phyloP scores from a whole-genome alignment of 768 basidiomycete genomes.

The Cyclocybe aegerita region DNA sequence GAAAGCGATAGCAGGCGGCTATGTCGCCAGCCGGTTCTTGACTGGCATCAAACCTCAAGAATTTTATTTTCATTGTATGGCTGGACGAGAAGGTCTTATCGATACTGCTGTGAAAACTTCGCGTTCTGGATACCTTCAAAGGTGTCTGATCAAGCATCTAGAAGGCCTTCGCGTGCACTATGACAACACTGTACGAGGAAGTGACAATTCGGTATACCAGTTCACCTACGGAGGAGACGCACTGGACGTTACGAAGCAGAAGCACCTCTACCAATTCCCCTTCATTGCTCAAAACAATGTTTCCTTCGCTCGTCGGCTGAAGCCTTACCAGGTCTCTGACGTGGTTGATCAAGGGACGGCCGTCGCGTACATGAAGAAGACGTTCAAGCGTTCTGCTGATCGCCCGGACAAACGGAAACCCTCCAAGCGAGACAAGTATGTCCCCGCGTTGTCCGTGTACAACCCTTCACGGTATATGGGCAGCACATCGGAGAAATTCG shows the following conservation, averaged over 20 bases:
- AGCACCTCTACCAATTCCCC: slow-evolving; percentile 91
- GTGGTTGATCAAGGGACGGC: slow-evolving; percentile 70
- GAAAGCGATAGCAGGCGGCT: slow-evolving; percentile 96
- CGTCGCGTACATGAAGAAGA: slow-evolving; percentile 81
- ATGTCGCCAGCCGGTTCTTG: slow-evolving; percentile 97
- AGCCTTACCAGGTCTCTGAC: slow-evolving; percentile 56
- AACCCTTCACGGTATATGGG: slow-evolving; percentile 82
- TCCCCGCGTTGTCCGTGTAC: slow-evolving; percentile 74
- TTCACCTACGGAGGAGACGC: slow-evolving; percentile 97
- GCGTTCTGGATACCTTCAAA: slow-evolving; percentile 96
- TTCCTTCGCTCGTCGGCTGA: slow-evolving; percentile 73
- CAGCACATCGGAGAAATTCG: slow-evolving; percentile 90
- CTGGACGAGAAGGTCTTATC: slow-evolving; percentile 96
- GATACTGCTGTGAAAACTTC: slow-evolving; percentile 99
- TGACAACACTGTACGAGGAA: slow-evolving; percentile 96
- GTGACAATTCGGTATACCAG: slow-evolving; percentile 91
- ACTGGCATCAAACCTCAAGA: slow-evolving; percentile 98
- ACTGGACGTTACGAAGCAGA: slow-evolving; percentile 96
- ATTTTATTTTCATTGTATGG: slow-evolving; percentile 99
- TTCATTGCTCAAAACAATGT: slow-evolving; percentile 87
- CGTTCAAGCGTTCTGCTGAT: slow-evolving; percentile 67
- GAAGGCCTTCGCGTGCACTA: slow-evolving; percentile 97
- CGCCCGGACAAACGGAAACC: slow-evolving; percentile 38
- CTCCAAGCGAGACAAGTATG: slow-evolving; percentile 58
- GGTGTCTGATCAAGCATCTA: slow-evolving; percentile 97